Evolutionary conservation across 176 grass and related monocot species (phyloP), one percentile per base, ranked within the genome.

Genomic region (Saccharum officinarum): DNA sequence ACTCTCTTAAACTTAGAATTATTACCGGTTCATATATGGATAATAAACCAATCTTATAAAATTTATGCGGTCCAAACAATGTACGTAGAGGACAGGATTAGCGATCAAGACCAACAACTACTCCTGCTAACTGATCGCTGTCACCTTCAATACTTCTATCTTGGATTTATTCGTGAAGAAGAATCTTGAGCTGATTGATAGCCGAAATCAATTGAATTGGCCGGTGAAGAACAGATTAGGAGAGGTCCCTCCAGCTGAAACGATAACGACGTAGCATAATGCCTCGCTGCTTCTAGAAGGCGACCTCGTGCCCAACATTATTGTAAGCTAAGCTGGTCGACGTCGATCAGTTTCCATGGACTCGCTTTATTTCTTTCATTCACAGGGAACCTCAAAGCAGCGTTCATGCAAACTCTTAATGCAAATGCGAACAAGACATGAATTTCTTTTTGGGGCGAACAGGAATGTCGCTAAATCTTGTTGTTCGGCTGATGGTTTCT

Each of bases 61-160:
- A 11, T 25, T 5, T 12, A 12, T 61, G n/a, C 9, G 14, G 1
- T 11, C 3, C 3, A 61, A 61, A 61, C 59, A 61, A 61, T 61
- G 59, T 61, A 61, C 49, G 7, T 22, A 60, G 57, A 40, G 44
- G 54, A 67, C 14, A 66, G 71, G 16, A 28, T 76, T 50, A 75
- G 41, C 33, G n/a, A 77, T 76, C 77, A 81, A 67, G 13, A 17
- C 13, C 83, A 85, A 81, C 77, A 81, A 81, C 88, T 4, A 52
- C 78, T 76, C n/a, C 52, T 9, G 62, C 71, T 64, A 55, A 17
- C 69, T 86, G 67, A 22, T 83, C 57, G 55, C 5, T 59, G 54
- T 57, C 44, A 67, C 66, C 41, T 78, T 52, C 20, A 86, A 78
- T 65, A 15, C 34, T 30, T 74, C 3, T 49, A 50, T 40, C 17